Percentiles rank a stretch among this genome's conserved stretches.
Evolutionary conservation across 78 protist species (phyloP).

Genomic region (Anaeramoeba flamelloides): DNA sequence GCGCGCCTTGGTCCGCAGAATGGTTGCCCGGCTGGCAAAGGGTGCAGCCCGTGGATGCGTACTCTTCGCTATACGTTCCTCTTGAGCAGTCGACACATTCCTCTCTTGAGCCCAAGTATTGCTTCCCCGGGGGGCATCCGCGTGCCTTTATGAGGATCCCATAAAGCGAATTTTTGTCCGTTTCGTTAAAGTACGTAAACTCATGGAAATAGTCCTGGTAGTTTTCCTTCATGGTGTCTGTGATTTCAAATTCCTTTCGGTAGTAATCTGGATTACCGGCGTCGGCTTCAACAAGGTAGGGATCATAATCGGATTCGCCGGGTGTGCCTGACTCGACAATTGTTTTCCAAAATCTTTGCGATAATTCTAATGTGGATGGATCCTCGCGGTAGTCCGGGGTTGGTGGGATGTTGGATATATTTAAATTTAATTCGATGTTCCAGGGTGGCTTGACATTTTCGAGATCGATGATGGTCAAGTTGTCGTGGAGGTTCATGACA

Average conservation of each 20-base stretch:
- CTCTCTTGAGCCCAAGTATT: not conserved
- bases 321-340: not conserved
- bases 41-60: not conserved
- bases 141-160: not conserved
- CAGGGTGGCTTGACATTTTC: too few species aligned
- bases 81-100: not conserved
- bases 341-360: not conserved
- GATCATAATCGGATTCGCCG: not conserved
- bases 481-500: too few species aligned
- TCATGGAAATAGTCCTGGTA: not conserved
- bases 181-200: not conserved
- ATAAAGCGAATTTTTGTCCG: not conserved
- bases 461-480: too few species aligned
- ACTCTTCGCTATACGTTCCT: not conserved
- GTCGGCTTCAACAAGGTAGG: not conserved
- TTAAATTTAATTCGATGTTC: too few species aligned
- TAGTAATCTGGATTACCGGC: not conserved
- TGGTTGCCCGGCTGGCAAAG: not conserved
- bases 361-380: too few species aligned
- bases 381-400: too few species aligned
- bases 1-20: not conserved
- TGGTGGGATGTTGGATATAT: too few species aligned
- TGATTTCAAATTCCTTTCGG: not conserved
- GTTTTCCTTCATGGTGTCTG: not conserved
- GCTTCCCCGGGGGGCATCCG: not conserved